Evolutionary conservation across 2,329 filamentous ascomycete genomes (phyloP).

Genomic region (Sporothrix pallida): DNA sequence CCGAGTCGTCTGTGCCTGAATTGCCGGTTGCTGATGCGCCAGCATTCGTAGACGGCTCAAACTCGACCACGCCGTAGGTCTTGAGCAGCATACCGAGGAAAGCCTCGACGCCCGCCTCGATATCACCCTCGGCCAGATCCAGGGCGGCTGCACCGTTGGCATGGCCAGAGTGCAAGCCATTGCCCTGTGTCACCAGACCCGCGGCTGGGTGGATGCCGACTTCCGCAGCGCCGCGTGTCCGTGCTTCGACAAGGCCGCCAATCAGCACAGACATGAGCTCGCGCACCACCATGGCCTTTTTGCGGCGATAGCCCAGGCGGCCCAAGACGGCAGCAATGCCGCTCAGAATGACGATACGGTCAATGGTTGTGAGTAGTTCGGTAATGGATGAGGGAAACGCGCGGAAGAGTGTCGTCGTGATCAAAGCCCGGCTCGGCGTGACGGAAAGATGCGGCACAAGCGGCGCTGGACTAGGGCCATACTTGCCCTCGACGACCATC

Average conservation of each 20-base stretch:
- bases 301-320: constrained; percentile 78
- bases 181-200: constrained; percentile 74
- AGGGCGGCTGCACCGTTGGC: constrained; percentile 60
- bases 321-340: constrained; percentile 89
- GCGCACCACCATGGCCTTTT: constrained; percentile 87
- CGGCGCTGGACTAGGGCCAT: constrained; percentile 56
- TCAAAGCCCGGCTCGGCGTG: constrained; percentile 64
- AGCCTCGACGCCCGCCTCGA: constrained; percentile 69
- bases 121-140: constrained; percentile 67
- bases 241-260: constrained; percentile 83
- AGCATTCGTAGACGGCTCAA: constrained; percentile 46
- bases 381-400: constrained; percentile 72
- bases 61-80: constrained; percentile 67
- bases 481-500: constrained; percentile 67
- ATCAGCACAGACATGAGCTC: constrained; percentile 85
- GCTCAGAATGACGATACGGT: constrained; percentile 78
- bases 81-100: constrained; percentile 67
- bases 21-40: constrained; percentile 33
- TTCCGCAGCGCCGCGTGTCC: constrained; percentile 92
- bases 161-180: constrained; percentile 45
- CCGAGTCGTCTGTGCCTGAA: constrained; percentile 51
- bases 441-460: constrained; percentile 63
- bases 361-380: constrained; percentile 72
- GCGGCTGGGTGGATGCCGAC: constrained; percentile 94
- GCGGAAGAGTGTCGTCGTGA: constrained; percentile 68